Evolutionary conservation across 2,329 filamentous ascomycete genomes (phyloP).

Genomic region (Hymenoscyphus salicellus): DNA sequence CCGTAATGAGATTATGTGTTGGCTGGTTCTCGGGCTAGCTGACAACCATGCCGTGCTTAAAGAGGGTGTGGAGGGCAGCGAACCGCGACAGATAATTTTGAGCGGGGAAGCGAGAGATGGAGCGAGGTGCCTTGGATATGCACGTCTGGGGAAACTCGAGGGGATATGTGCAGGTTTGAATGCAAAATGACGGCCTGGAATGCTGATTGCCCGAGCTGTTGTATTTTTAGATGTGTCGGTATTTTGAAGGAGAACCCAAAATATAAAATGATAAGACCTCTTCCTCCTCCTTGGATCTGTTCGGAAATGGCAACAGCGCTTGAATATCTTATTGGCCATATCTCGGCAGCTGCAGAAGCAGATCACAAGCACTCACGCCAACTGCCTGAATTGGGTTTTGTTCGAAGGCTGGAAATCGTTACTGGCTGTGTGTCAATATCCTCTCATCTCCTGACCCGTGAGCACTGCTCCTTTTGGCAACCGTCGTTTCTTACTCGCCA

Average conservation of each 20-base stretch:
- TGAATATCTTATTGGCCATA: not conserved
- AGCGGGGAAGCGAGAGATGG: not conserved
- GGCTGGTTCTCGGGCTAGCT: not conserved
- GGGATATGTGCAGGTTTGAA: not conserved
- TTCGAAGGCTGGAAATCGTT: not conserved
- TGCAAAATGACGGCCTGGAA: not conserved
- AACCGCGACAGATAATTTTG: not conserved
- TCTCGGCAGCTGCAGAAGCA: not conserved
- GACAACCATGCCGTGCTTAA: not conserved
- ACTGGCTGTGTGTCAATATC: not conserved
- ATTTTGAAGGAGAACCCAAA: no score
- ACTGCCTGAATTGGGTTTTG: not conserved
- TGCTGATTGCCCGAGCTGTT: not conserved
- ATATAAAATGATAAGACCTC: no score
- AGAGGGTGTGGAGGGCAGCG: not conserved
- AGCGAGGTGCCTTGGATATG: not conserved
- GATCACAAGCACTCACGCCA: not conserved
- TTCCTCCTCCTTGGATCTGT: no score
- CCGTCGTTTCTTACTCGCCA: not conserved
- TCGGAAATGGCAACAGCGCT: no score
- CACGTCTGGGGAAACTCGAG: not conserved
- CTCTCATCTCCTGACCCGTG: not conserved
- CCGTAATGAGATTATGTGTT: not conserved
- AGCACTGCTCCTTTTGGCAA: not conserved
- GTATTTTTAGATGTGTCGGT: no score